A percentile compares a stretch with the other conserved stretches of the same genome.
Conservation (phyloP, 768 basidiomycete genomes). For the Gloeopeniophorella convolvens region DNA sequence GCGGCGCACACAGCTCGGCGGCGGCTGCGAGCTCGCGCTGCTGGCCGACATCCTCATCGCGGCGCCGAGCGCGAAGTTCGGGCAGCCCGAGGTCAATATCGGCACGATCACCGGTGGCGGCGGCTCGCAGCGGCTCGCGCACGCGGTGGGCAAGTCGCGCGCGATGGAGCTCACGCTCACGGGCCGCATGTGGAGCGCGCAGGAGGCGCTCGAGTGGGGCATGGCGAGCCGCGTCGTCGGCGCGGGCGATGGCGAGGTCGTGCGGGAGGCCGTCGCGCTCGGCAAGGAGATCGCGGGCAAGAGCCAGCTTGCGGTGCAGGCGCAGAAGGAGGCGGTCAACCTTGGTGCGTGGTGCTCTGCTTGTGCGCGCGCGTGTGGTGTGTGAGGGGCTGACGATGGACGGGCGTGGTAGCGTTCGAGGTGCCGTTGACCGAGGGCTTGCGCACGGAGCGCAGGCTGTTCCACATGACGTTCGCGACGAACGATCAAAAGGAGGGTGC, state of each 20-base stretch:
- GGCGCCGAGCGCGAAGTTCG: constrained; percentile 85
- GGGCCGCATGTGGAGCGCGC: constrained; percentile 72
- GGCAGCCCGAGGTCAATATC: constrained; percentile 94
- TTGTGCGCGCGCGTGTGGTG: neutral
- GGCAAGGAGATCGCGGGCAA: constrained; percentile 76
- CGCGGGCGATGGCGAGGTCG: constrained; percentile 71
- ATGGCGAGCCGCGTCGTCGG: constrained; percentile 76
- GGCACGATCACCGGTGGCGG: constrained; percentile 94
- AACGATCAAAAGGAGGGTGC: constrained; percentile 91
- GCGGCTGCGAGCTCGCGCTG: constrained; percentile 93
- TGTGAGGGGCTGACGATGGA: constrained; percentile 3
- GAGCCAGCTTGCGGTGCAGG: constrained; percentile 75
- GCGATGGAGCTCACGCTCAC: constrained; percentile 94
- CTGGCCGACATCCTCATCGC: constrained; percentile 96
- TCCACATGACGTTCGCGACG: constrained; percentile 90
- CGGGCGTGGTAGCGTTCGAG: constrained; percentile 80
- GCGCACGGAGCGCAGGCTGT: constrained; percentile 79
- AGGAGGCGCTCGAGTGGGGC: constrained; percentile 84
- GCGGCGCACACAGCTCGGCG: constrained; percentile 64
- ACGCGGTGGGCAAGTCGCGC: constrained; percentile 82
- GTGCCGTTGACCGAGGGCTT: constrained; percentile 76
- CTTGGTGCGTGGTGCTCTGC: constrained; percentile 42
- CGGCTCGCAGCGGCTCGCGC: constrained; percentile 86
- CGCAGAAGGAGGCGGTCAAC: constrained; percentile 92
- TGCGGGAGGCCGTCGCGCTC: constrained; percentile 79